A percentile compares a stretch with the other conserved stretches of the same genome.
Evolutionary conservation across 495 filamentous ascomycete genomes (phyloP).

Genomic region (Lophiotrema nucula): DNA sequence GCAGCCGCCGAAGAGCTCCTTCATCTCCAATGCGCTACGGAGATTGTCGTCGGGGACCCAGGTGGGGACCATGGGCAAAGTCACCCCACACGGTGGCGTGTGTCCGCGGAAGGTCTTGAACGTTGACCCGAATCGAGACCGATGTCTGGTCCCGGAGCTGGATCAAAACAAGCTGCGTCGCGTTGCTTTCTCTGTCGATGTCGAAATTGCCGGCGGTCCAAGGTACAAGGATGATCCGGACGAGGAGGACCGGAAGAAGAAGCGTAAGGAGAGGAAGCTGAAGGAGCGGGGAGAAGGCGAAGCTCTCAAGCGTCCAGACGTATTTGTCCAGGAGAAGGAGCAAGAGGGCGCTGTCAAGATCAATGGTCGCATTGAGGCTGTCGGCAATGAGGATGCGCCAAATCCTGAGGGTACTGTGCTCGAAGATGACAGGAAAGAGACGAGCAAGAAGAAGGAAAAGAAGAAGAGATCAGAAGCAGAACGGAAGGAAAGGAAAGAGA

Average conservation of each 20-base stretch:
- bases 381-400: slow-evolving; percentile 30
- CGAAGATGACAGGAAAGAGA: slow-evolving; percentile 48
- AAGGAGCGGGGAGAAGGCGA: slow-evolving; percentile 69
- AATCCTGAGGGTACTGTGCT: slow-evolving; percentile 34
- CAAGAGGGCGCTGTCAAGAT: slow-evolving; percentile 46
- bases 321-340: slow-evolving; percentile 59
- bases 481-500: slow-evolving; percentile 80
- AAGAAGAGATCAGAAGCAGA: slow-evolving; percentile 89
- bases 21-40: slow-evolving; percentile 77
- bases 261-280: slow-evolving; percentile 62
- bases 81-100: slow-evolving; percentile 50
- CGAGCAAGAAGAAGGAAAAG: slow-evolving; percentile 77
- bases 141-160: slow-evolving; percentile 76
- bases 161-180: slow-evolving; percentile 76
- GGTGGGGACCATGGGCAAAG: slow-evolving; percentile 43
- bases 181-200: slow-evolving; percentile 94
- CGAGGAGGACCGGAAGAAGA: slow-evolving; percentile 46
- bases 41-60: slow-evolving; percentile 66
- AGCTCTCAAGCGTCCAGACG: slow-evolving; percentile 62
- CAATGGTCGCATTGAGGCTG: slow-evolving; percentile 39
- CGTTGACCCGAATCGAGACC: slow-evolving; percentile 72
- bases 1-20: slow-evolving; percentile 64
- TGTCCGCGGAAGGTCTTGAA: slow-evolving; percentile 83
- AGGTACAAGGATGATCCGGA: slow-evolving; percentile 52
- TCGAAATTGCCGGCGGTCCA: slow-evolving; percentile 82